Evolutionary conservation across 352 stramenopile species (phyloP), one percentile per base, ranked within the genome.

Genomic region (Phytopythium chamaehyphon): DNA sequence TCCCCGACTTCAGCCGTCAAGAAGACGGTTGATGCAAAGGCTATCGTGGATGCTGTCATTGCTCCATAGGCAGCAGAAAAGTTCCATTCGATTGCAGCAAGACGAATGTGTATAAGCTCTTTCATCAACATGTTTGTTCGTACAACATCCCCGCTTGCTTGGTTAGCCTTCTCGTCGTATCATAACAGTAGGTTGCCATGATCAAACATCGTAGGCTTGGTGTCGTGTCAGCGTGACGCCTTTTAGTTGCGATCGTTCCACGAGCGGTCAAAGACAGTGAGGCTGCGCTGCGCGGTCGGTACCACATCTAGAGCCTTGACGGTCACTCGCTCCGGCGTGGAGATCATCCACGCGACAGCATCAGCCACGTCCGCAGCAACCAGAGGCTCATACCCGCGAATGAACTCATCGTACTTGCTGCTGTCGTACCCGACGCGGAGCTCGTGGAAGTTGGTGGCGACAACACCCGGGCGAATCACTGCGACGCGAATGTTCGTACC

Each of bases 401-500:
- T 51, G 52, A 69, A 69, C 37, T 64, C 31, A 33, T 51, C 58
- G 53, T 63, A 60, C 52, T 52, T 62, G 8, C 21, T 2, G 23
- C 42, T 40, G 44, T 69, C 53, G n/a, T 59, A 69, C 5, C 61
- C 61, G 22, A 69, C 52, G 18, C 61, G 61, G 35, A 66, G 61
- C 28, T 66, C 61, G 39, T 69, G 61, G 61, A 66, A 69, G 38
- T 69, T 66, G 1, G 61, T 69, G 5, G 61, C 49, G 22, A 69
- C 61, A 4, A 69, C 61, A 9, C 61, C 57, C 0, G 61, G 61
- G 50, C 61, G 61, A 38, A 69, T 57, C 35, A 66, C 61, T 11
- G 61, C 47, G 2, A 69, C 61, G 43, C 62, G 65, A 54, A 69
- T 66, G 39, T 69, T 69, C 0, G 61, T 62, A 2, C 61, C 57